phyloP scores from a whole-genome alignment of 208 protist genomes.

The Histomonas meleagridis region DNA sequence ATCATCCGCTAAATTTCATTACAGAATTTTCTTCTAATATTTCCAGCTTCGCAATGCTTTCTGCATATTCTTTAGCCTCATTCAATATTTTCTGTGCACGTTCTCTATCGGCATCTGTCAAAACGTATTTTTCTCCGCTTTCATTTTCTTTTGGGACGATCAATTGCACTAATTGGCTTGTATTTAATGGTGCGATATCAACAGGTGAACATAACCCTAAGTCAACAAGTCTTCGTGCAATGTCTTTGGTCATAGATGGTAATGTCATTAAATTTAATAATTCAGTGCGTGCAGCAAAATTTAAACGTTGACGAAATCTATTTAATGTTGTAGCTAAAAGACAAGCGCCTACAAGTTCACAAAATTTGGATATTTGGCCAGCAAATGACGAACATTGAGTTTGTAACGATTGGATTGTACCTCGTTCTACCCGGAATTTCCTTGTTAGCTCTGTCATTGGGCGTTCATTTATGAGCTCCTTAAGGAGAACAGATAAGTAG shows the following conservation, averaged over 20 bases:
- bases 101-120: neutral
- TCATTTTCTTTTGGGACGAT: neutral
- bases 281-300: slow-evolving; percentile 30
- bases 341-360: neutral
- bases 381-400: neutral
- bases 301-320: neutral
- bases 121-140: neutral
- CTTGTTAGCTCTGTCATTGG: neutral
- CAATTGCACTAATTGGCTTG: neutral
- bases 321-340: neutral
- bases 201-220: neutral
- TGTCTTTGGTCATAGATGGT: neutral
- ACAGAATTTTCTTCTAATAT: neutral
- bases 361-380: neutral
- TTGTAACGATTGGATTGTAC: neutral
- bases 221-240: neutral
- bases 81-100: neutral
- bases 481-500: neutral
- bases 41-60: neutral
- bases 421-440: neutral
- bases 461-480: neutral
- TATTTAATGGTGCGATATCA: neutral
- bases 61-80: neutral
- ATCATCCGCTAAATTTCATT: neutral
- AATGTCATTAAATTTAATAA: neutral